Base-by-base conservation (phyloP, 768 basidiomycete species). In the Pisolithus albus region DNA sequence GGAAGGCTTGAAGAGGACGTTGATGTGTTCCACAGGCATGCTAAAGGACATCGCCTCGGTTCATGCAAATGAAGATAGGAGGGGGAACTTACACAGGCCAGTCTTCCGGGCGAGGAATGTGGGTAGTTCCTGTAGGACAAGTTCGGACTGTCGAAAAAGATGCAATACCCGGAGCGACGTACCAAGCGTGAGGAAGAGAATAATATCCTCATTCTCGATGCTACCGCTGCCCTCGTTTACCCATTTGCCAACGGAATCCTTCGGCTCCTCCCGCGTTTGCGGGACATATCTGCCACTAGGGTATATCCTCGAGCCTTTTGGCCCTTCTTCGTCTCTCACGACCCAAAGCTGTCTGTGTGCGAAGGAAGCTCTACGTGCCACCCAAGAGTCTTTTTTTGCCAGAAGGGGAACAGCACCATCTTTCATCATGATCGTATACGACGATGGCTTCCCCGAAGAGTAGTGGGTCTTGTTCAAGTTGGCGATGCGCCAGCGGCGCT, bases 251-350 rank as follows among this genome's bases (percentile, higher is more conserved):
- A 93, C 72, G 43, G 87, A 88, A 67, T 93, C 89, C 59, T 72
- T 68, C 4, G 87, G 86, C 55, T 81, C 78, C 9, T 77, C 79
- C 46, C 79, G 75, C 46, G 88, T 90, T 70, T 92, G 88, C 13
- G 88, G 83, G 34, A 92, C 84, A 68, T 88, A 91, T 69, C 87
- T 88, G 37, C 90, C 90, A 54, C 86, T 76, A n/a, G 89, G 88
- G 82, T 83, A 90, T 78, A 89, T 79, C 60, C 86, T 73, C 19
- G 77, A 71, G 10, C 80, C 79, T 53, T 73, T 75, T 26, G 70
- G 67, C 4, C 73, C 79, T 67, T 90, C 84, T 15, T 80, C 76
- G 47, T 92, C 88, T 46, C 72, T 77, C 24, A 88, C 84, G 16
- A 94, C 89, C 87, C 91, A 94, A 36, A 96, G 49, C 23, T 84